phyloP scores from a whole-genome alignment of 1,284 basidiomycete genomes.

The Pterula multifida region DNA sequence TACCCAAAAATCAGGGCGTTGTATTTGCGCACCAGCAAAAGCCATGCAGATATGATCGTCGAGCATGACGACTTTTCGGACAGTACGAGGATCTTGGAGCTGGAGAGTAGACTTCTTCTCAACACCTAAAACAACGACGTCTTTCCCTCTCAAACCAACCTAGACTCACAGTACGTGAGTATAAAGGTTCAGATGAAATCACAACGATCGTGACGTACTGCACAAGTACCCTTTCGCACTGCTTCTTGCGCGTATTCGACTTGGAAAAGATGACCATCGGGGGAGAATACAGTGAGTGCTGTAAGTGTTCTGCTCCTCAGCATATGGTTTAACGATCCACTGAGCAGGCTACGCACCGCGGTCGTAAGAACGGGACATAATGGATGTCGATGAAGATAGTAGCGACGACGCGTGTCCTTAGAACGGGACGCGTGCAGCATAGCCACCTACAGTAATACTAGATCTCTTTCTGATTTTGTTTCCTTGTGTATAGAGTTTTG shows the following conservation, averaged over 20 bases:
- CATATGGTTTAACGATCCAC: neutral
- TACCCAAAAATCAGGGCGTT: neutral
- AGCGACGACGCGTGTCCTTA: neutral
- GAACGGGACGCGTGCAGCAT: neutral
- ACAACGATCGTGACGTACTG: constrained; percentile 42
- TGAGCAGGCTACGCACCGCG: constrained; percentile 36
- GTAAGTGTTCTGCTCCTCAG: constrained; percentile 9
- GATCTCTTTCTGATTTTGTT: too few species aligned
- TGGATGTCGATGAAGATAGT: constrained; percentile 6
- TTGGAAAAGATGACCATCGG: constrained; percentile 91
- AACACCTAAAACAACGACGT: constrained; percentile 93
- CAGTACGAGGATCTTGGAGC: constrained; percentile 95
- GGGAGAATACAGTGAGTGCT: constrained; percentile 92
- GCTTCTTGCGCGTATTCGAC: constrained; percentile 98
- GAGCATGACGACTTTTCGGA: constrained; percentile 96
- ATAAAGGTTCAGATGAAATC: constrained; percentile 1
- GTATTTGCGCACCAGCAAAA: constrained; percentile 84
- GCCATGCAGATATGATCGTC: constrained; percentile 97
- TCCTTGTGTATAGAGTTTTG: too few species aligned
- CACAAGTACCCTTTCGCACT: constrained; percentile 94
- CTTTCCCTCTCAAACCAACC: constrained; percentile 93
- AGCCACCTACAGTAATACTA: neutral
- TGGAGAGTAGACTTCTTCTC: constrained; percentile 99
- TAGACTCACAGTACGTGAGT: constrained; percentile 19
- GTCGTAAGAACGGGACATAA: constrained; percentile 72